phyloP scores from a whole-genome alignment of 2,329 filamentous ascomycete genomes.

The Basipetospora chlamydospora region DNA sequence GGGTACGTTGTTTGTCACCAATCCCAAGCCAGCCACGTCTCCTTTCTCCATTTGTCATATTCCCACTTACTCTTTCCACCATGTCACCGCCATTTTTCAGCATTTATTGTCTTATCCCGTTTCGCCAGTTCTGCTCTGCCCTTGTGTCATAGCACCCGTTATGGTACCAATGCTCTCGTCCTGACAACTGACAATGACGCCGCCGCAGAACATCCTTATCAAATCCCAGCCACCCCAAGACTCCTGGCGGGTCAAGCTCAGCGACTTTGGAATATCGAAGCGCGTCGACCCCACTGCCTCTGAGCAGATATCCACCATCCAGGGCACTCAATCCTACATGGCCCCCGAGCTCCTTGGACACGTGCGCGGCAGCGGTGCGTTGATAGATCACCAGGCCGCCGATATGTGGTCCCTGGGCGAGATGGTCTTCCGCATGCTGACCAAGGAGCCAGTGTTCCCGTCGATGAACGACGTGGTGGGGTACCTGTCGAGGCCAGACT shows the following conservation, averaged over 20 bases:
- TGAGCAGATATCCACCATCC: neutral
- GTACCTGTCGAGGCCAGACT: neutral
- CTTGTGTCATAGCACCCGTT: too few species aligned
- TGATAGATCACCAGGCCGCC: constrained; percentile 6
- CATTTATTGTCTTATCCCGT: too few species aligned
- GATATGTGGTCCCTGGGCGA: constrained; percentile 13
- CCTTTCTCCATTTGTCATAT: too few species aligned
- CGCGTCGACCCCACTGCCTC: constrained; percentile 6
- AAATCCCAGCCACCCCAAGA: constrained; percentile 6
- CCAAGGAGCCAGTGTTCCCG: constrained; percentile 1
- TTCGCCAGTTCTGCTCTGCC: too few species aligned
- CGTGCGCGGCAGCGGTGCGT: neutral
- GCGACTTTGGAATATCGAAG: constrained; percentile 14
- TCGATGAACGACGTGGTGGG: neutral
- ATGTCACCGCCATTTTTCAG: neutral
- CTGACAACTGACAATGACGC: neutral
- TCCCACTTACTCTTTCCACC: too few species aligned
- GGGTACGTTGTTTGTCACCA: too few species aligned
- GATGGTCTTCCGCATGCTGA: constrained; percentile 9
- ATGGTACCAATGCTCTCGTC: too few species aligned
- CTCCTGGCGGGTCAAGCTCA: constrained; percentile 12
- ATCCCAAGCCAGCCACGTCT: too few species aligned
- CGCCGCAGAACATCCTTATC: constrained; percentile 11
- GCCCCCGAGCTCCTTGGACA: constrained; percentile 9
- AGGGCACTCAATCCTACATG: constrained; percentile 9